Conservation (phyloP, 176 grass and related monocot genomes). For the Panicum miliaceum region DNA sequence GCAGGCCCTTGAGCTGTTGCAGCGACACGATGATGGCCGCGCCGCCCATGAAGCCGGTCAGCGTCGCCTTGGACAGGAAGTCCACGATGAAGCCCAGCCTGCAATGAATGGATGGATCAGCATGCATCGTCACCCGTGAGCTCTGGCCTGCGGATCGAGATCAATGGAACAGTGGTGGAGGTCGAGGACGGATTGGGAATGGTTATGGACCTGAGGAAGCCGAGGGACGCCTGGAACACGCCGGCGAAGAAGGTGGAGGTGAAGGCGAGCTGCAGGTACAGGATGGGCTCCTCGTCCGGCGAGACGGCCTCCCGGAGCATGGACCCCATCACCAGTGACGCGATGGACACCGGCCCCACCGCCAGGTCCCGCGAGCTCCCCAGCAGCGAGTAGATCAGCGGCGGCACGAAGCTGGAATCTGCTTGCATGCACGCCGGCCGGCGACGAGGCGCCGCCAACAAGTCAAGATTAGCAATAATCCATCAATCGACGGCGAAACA, state of each 20-base stretch:
- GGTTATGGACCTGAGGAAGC: constrained; percentile 61
- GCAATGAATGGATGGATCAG: too few species aligned
- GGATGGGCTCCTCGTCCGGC: constrained; percentile 75
- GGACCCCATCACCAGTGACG: constrained; percentile 97
- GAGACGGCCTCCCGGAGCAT: constrained; percentile 87
- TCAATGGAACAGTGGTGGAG: constrained; percentile 16
- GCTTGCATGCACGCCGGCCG: neutral
- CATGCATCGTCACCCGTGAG: neutral
- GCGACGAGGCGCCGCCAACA: too few species aligned
- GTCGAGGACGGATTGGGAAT: neutral
- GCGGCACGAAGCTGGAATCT: constrained; percentile 99
- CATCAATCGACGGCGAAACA: neutral
- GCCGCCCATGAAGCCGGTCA: constrained; percentile 92
- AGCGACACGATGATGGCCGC: constrained; percentile 96
- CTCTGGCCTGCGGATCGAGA: neutral
- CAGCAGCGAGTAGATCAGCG: constrained; percentile 89
- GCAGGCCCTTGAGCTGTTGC: constrained; percentile 91
- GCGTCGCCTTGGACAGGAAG: constrained; percentile 92
- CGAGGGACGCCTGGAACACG: constrained; percentile 88
- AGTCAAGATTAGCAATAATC: neutral
- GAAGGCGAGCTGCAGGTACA: constrained; percentile 96
- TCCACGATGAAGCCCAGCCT: constrained; percentile 92
- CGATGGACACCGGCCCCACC: constrained; percentile 93
- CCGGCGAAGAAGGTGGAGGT: constrained; percentile 97
- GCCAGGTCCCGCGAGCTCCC: constrained; percentile 93